phyloP scores from a whole-genome alignment of 495 filamentous ascomycete genomes.

The Apodospora peruviana region DNA sequence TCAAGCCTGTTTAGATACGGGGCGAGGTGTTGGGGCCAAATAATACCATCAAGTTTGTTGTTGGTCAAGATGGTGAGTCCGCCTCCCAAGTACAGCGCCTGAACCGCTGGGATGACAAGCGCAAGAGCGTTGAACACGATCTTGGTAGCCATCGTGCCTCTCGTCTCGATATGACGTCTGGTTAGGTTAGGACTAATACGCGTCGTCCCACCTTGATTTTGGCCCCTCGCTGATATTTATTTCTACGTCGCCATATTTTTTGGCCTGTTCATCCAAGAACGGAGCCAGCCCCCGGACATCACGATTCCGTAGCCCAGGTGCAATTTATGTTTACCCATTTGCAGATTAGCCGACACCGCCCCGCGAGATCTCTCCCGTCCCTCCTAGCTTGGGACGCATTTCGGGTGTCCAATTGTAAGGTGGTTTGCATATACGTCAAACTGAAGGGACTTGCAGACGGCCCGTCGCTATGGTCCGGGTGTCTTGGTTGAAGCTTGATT shows the following conservation, averaged over 20 bases:
- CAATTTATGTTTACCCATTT: neutral
- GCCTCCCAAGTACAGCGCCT: constrained; percentile 15
- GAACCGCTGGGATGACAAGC: constrained; percentile 43
- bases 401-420: neutral
- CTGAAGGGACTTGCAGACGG: neutral
- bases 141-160: neutral
- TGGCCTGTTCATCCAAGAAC: too few species aligned
- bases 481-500: too few species aligned
- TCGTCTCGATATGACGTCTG: too few species aligned
- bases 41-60: constrained; percentile 21
- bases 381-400: neutral
- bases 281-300: too few species aligned
- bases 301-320: too few species aligned
- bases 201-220: too few species aligned
- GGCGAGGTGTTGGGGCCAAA: neutral
- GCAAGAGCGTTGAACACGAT: constrained; percentile 51
- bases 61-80: constrained; percentile 25
- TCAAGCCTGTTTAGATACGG: neutral
- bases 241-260: too few species aligned
- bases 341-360: constrained; percentile 7
- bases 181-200: too few species aligned
- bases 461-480: too few species aligned
- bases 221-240: too few species aligned
- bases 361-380: neutral
- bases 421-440: neutral